These are phyloP conservation scores for Sisymbrium irio DNA, from an alignment of 345 rosid species.

Conservation along the genomic window DNA sequence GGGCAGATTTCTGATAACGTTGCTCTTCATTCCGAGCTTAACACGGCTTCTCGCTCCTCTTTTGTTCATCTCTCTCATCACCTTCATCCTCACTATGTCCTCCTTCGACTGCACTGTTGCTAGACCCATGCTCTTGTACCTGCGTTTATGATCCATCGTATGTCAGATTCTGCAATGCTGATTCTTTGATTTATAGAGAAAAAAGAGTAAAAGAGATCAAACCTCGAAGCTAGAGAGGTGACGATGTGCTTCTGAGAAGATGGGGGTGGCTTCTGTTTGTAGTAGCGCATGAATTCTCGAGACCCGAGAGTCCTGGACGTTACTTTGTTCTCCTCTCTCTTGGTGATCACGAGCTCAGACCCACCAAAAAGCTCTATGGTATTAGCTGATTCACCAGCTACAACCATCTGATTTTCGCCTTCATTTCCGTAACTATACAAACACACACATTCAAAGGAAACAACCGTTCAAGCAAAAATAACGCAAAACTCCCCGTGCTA, in stretches of 20 bases:
- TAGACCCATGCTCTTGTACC: slow-evolving; percentile 89
- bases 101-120: slow-evolving; percentile 82
- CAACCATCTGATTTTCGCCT: slow-evolving; percentile 72
- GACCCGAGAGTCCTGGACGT: slow-evolving; percentile 75
- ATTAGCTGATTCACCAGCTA: slow-evolving; percentile 49
- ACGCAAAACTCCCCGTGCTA: no score
- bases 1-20: slow-evolving; percentile 75
- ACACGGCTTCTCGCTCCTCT: slow-evolving; percentile 60
- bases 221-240: slow-evolving; percentile 76
- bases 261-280: slow-evolving; percentile 90
- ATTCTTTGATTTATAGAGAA: neutral
- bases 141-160: slow-evolving; percentile 33
- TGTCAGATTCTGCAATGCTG: neutral
- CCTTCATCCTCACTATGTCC: slow-evolving; percentile 81
- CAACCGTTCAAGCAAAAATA: neutral
- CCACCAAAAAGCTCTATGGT: slow-evolving; percentile 70
- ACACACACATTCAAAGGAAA: slow-evolving; percentile 8
- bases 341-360: slow-evolving; percentile 85
- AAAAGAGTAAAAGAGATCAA: slow-evolving; percentile 6
- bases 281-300: slow-evolving; percentile 80
- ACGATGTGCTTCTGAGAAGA: slow-evolving; percentile 56
- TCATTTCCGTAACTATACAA: slow-evolving; percentile 64
- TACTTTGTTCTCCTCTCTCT: slow-evolving; percentile 46
- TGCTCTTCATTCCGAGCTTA: slow-evolving; percentile 78
- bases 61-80: slow-evolving; percentile 69